These are phyloP conservation scores for Flaveria linearis DNA, from an alignment of 129 eudicot species.

Conservation along the genomic window DNA sequence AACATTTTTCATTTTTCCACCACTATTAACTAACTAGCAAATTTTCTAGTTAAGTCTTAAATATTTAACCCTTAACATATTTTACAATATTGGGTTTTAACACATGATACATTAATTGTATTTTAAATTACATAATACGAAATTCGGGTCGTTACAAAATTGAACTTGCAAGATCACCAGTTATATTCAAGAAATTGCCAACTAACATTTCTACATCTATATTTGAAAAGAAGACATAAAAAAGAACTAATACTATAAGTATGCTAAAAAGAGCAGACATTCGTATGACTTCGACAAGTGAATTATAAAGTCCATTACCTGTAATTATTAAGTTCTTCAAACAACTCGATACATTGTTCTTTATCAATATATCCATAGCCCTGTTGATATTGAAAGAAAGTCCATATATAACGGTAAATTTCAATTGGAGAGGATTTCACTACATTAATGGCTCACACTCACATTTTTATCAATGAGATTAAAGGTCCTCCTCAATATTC, in stretches of 20 bases:
- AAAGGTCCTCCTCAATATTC: conserved; percentile 80
- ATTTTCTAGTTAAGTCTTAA: too few species aligned
- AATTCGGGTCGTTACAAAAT: too few species aligned
- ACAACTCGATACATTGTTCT: conserved; percentile 67
- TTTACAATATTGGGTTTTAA: too few species aligned
- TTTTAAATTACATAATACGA: too few species aligned
- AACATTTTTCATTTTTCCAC: too few species aligned
- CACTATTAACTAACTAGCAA: too few species aligned
- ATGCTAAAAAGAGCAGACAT: background rate
- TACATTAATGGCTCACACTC: conserved; percentile 33
- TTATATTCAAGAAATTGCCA: conserved; percentile 22
- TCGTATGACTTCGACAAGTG: conserved; percentile 21
- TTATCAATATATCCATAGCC: conserved; percentile 48
- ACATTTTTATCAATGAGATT: conserved; percentile 57
- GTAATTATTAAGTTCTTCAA: conserved; percentile 84
- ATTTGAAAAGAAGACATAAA: background rate
- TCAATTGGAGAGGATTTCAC: background rate
- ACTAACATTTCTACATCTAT: background rate
- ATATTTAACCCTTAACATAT: too few species aligned
- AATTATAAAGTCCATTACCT: conserved; percentile 46
- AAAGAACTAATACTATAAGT: conserved; percentile 13
- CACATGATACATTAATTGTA: too few species aligned
- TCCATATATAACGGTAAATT: conserved; percentile 17
- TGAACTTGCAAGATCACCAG: background rate
- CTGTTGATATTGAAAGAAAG: conserved; percentile 37